phyloP scores from a whole-genome alignment of 768 basidiomycete genomes.

The Paxillus rubicundulus region DNA sequence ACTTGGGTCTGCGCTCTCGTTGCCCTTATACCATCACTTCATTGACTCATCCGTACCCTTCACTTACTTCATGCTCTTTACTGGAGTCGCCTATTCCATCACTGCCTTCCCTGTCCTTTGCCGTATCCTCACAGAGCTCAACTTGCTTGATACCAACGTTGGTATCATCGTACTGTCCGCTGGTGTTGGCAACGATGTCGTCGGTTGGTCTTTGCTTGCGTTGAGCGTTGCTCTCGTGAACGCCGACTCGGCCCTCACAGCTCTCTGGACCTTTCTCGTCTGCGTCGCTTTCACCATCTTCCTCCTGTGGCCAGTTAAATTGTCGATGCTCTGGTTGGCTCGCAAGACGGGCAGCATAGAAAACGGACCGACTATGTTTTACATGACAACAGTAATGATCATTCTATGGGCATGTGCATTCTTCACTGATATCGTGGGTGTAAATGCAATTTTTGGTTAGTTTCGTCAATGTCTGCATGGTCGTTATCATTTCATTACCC shows the following conservation, averaged over 20 bases:
- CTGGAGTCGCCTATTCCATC: slow-evolving; percentile 87
- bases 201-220: slow-evolving; percentile 87
- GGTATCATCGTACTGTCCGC: slow-evolving; percentile 92
- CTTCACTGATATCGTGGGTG: slow-evolving; percentile 91
- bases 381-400: slow-evolving; percentile 84
- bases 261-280: slow-evolving; percentile 78
- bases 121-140: slow-evolving; percentile 86
- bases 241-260: slow-evolving; percentile 76
- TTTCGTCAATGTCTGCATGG: not conserved
- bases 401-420: slow-evolving; percentile 85
- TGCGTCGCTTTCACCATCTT: slow-evolving; percentile 82
- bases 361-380: slow-evolving; percentile 80
- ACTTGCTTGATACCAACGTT: slow-evolving; percentile 86
- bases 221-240: slow-evolving; percentile 92
- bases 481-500: not conserved
- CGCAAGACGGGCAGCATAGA: slow-evolving; percentile 75
- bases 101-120: slow-evolving; percentile 86
- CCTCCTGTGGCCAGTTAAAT: slow-evolving; percentile 65
- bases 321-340: slow-evolving; percentile 68
- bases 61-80: slow-evolving; percentile 92
- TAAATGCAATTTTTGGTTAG: slow-evolving; percentile 85
- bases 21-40: slow-evolving; percentile 55
- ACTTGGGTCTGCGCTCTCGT: slow-evolving; percentile 68
- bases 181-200: slow-evolving; percentile 85
- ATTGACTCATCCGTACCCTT: slow-evolving; percentile 66